Base-by-base conservation (phyloP, 306 rosid genomes). In the Trifolium repens region DNA sequence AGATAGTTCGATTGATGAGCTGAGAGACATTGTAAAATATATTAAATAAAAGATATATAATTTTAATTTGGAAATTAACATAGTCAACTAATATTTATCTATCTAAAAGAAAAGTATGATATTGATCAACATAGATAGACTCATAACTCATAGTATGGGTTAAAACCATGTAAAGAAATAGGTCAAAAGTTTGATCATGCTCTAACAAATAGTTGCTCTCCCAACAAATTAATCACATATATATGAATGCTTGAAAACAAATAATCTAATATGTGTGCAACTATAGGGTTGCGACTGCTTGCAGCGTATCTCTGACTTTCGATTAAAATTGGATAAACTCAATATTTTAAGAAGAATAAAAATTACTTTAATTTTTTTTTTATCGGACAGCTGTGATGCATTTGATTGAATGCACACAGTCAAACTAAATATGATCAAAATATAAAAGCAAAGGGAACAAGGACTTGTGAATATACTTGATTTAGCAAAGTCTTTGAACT, bases 201-300 rank as follows among this genome's bases (percentile, higher is more conserved):
- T 42, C 10, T 52, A 16, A 7, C 26, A 16, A 52, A n/a, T 50
- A 15, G 3, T 52, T 7, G 1, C 30, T 17, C 13, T 54, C 30
- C 10, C 17, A 19, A 54, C 12, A 54, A 54, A 4, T 9, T 9
- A 22, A 22, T 55, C 13, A 55, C 7, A 9, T 55, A 7, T 30
- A 30, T 3, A 30, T 64, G 81, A 79, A 79, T 43, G 40, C 74
- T 76, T 43, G 32, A 54, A 70, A 71, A 67, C 27, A 15, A 71
- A 73, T 62, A 2, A 37, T 37, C 1, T 37, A 8, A 3, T 5
- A 6, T 37, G 9, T 7, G 9, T 37, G 1, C 9, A 37, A 8
- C 7, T 37, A 7, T 37, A 37, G 9, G 42, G 42, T 43, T 43
- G 46, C 4, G 14, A 43, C 1, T 43, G 47, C 1, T 9, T 43